Base-by-base conservation (phyloP, 1,284 basidiomycete genomes). In the Melanopsichium pennsylvanicum region DNA sequence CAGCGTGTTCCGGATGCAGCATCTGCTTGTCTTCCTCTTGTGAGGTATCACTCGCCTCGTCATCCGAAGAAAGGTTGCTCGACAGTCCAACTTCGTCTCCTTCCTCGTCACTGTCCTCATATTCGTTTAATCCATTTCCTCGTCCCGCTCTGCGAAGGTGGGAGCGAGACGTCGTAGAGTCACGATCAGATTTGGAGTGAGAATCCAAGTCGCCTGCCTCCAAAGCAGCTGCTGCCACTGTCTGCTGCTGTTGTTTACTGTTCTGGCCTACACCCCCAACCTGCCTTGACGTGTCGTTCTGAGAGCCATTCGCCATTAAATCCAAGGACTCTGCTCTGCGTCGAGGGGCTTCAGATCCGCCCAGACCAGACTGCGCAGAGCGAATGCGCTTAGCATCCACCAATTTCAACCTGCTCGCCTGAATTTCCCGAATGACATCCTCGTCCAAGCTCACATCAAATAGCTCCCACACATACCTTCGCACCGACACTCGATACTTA, bases 401-500 rank as follows among this genome's bases (percentile, higher is more conserved):
- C 27, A 62, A 41, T 39, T 52, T 63, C 26, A 50, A 41, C 37
- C 51, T 48, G 35, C 59, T 56, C 7, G 16, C 27, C 32, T 57
- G 66, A 21, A 69, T 36, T 26, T 44, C 60, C 5, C 42, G 23
- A 0, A 71, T 45, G 16, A 50, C 42, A 7, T 55, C 59, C 23
- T 75, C 57, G 51, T 76, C 64, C 29, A 78, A 49, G 10, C 46
- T 49, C 5, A 76, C 83, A 72, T 90, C 90, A 84, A 99, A 97
- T 6, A 97, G 85, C 63, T 98, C 94, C 67, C 97, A 83, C 67
- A 98, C 89, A 80, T 93, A 96, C 51, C 92, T 86, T 40, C 95
- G 87, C 46, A 96, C 92, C 11, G 93, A 90, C 16, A 76, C 58
- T n/a, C 70, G 71, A 10, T 92, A 96, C 69, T 91, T 88, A 64